phyloP scores from a whole-genome alignment of 768 basidiomycete species.

The Roridomyces roridus region DNA sequence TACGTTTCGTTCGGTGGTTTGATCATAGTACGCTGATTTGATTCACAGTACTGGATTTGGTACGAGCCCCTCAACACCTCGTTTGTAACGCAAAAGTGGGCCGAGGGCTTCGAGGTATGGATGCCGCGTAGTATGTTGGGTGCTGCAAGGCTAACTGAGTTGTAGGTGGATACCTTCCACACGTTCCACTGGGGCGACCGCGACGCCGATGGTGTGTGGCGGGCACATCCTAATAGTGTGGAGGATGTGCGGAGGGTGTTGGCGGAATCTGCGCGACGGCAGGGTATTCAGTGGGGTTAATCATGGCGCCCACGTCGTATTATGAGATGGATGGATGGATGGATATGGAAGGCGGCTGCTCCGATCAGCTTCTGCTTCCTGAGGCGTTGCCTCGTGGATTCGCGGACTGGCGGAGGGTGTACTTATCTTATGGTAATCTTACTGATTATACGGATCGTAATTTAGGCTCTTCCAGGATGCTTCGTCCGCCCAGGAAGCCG shows the following conservation, averaged over 20 bases:
- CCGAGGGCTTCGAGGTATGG: neutral
- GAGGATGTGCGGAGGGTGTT: conserved; percentile 1
- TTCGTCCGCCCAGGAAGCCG: too few species aligned
- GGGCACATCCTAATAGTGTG: neutral
- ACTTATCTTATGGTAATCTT: too few species aligned
- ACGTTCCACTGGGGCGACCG: conserved; percentile 3
- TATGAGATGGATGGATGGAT: too few species aligned
- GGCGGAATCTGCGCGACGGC: neutral
- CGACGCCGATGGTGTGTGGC: neutral
- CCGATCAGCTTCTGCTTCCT: too few species aligned
- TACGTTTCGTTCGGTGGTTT: neutral
- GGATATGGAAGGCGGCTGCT: too few species aligned
- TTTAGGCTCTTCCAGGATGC: too few species aligned
- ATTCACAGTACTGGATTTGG: neutral
- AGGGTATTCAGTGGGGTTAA: conserved; percentile 4
- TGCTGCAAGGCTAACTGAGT: neutral
- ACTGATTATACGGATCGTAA: too few species aligned
- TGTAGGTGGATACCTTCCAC: conserved; percentile 6
- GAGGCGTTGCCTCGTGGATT: too few species aligned
- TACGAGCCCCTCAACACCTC: neutral
- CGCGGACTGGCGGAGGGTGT: too few species aligned
- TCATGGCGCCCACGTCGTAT: too few species aligned
- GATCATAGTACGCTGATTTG: neutral
- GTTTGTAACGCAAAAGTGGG: neutral
- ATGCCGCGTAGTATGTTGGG: neutral